Conservation (phyloP, 106 monocot genomes). For the Acanthochlamys bracteata region DNA sequence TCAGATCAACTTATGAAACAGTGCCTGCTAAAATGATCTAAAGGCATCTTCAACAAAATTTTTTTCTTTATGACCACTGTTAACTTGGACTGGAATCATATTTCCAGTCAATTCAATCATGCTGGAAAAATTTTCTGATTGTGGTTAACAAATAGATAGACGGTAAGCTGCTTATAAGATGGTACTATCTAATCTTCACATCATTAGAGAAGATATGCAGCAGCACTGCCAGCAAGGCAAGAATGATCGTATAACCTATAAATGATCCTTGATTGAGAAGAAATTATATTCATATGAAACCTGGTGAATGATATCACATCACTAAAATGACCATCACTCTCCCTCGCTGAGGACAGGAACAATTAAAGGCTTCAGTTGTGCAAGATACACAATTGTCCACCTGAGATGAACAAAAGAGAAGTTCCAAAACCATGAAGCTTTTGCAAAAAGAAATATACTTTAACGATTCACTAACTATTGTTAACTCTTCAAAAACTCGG, state of each 20-base stretch:
- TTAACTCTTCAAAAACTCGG: no score
- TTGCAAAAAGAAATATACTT: no score
- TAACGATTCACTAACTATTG: no score
- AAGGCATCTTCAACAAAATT: no score
- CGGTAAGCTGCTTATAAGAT: background rate
- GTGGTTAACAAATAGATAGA: background rate
- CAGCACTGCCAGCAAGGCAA: background rate
- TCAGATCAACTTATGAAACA: no score
- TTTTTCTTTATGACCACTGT: no score
- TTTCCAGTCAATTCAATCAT: no score
- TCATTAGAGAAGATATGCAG: background rate
- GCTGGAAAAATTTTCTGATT: no score
- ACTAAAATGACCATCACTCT: background rate
- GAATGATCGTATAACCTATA: background rate
- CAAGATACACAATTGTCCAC: slow-evolving; percentile 26
- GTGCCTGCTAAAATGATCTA: no score
- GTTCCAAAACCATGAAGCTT: no score
- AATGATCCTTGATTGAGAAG: background rate
- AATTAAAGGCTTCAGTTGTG: slow-evolving; percentile 22
- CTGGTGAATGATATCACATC: slow-evolving; percentile 12
- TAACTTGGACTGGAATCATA: no score
- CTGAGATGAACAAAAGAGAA: slow-evolving; percentile 3
- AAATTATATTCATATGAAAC: background rate
- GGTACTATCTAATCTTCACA: background rate
- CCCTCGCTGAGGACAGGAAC: slow-evolving; percentile 21